Evolutionary conservation across 1,139 yeast genomes (phyloP).

Genomic region (Pneumocystis sp.): DNA sequence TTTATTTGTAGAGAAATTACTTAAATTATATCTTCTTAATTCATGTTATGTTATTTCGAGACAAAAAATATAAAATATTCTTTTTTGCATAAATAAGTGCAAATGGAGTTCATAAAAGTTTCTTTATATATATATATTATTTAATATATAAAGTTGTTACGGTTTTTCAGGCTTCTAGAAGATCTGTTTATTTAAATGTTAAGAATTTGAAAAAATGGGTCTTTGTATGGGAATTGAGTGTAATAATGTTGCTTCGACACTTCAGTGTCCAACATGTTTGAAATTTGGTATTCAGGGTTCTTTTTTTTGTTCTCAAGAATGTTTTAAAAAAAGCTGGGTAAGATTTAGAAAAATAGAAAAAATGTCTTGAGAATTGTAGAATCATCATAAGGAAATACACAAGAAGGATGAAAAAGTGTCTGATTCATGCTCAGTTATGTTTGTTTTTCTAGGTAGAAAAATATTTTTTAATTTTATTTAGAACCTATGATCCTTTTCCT

Average conservation of each 20-base stretch:
- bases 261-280: slow-evolving; percentile 86
- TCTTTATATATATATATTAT: background rate
- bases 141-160: background rate
- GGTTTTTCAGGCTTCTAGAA: background rate
- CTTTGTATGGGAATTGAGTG: slow-evolving; percentile 34
- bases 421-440: background rate
- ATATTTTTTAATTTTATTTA: slow-evolving; percentile 22
- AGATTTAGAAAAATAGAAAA: slow-evolving; percentile 39
- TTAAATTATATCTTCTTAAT: background rate
- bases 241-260: slow-evolving; percentile 56
- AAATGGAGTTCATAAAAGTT: too few relatives aligned
- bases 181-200: background rate
- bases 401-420: background rate
- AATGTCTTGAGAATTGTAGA: slow-evolving; percentile 11
- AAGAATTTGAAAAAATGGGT: background rate
- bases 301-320: slow-evolving; percentile 67
- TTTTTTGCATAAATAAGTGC: too few relatives aligned
- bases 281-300: slow-evolving; percentile 43
- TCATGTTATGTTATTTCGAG: too few relatives aligned
- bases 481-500: slow-evolving; percentile 75
- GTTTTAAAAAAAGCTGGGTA: slow-evolving; percentile 60
- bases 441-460: background rate
- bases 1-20: background rate
- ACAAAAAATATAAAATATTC: too few relatives aligned
- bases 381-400: background rate